A percentile compares a stretch with the other conserved stretches of the same genome.
Evolutionary conservation across 257 asterid species (phyloP).

Genomic region (Solanum etuberosum): DNA sequence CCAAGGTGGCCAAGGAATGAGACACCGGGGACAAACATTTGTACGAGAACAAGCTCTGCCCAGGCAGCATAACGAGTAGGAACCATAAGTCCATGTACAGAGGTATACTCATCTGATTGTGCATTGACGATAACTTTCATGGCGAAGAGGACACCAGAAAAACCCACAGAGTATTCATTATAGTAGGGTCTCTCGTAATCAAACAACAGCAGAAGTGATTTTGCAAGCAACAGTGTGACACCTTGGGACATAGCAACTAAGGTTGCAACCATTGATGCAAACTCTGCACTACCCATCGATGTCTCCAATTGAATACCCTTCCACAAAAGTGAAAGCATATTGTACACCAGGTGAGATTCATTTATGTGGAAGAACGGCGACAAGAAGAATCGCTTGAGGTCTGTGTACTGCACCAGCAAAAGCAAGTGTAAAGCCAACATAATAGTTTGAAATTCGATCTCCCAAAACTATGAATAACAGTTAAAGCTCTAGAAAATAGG

Average conservation of each 20-base stretch:
- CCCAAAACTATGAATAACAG: neutral
- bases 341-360: constrained; percentile 83
- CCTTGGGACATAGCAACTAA: constrained; percentile 79
- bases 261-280: constrained; percentile 62
- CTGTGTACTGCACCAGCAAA: constrained; percentile 55
- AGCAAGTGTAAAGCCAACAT: neutral
- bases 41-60: constrained; percentile 84
- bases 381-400: constrained; percentile 61
- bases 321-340: constrained; percentile 88
- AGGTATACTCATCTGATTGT: constrained; percentile 49
- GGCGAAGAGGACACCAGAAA: constrained; percentile 93
- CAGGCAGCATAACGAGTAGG: constrained; percentile 90
- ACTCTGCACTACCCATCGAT: constrained; percentile 72
- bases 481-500: neutral
- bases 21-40: constrained; percentile 83
- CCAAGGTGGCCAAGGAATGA: constrained; percentile 96
- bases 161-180: constrained; percentile 72
- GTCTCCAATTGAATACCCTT: constrained; percentile 78
- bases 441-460: neutral
- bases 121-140: constrained; percentile 80
- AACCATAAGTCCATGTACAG: constrained; percentile 60
- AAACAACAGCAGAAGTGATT: constrained; percentile 39
- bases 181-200: constrained; percentile 58
- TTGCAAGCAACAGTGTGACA: constrained; percentile 59
- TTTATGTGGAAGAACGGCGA: constrained; percentile 75